These are phyloP conservation scores for Mycena capillaripes DNA, from an alignment of 768 basidiomycete species.

Conservation along the genomic window DNA sequence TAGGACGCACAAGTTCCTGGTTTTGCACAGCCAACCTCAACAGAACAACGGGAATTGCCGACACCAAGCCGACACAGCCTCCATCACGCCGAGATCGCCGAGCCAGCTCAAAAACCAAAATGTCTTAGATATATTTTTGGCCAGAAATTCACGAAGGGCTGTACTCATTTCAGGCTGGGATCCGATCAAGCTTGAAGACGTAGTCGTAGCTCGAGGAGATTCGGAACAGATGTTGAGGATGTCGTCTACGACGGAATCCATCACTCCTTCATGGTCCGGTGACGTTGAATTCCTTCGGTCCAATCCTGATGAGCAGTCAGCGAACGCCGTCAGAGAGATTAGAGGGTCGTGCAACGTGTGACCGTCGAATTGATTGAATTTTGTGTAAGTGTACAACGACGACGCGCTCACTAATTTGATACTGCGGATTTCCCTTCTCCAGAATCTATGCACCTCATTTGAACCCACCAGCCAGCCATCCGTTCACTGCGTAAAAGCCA, in stretches of 20 bases:
- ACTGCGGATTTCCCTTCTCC: no score
- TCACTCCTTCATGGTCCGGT: conserved; percentile 62
- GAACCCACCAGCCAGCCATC: neutral
- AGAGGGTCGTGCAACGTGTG: no score
- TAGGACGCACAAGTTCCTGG: no score
- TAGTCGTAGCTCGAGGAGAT: conserved; percentile 55
- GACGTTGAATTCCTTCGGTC: conserved; percentile 50
- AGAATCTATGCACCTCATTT: neutral
- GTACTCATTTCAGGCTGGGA: conserved; percentile 60
- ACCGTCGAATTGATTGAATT: no score
- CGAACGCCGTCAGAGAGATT: conserved; percentile 18
- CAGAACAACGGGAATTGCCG: no score
- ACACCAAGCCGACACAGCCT: no score
- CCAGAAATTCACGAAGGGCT: conserved; percentile 40
- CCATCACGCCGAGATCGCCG: no score
- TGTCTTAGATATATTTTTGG: neutral
- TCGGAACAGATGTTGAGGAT: conserved; percentile 55
- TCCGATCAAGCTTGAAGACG: conserved; percentile 56
- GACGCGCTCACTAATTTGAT: no score
- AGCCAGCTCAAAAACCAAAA: no score
- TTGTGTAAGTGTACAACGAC: no score
- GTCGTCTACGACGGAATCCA: conserved; percentile 57
- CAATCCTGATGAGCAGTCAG: no score
- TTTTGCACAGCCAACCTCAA: no score
- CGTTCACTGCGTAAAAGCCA: neutral